Percentiles rank a stretch among this genome's conserved stretches.
Conservation (phyloP, 441 rosid genomes). For the Pelargonium myrrhifolium region DNA sequence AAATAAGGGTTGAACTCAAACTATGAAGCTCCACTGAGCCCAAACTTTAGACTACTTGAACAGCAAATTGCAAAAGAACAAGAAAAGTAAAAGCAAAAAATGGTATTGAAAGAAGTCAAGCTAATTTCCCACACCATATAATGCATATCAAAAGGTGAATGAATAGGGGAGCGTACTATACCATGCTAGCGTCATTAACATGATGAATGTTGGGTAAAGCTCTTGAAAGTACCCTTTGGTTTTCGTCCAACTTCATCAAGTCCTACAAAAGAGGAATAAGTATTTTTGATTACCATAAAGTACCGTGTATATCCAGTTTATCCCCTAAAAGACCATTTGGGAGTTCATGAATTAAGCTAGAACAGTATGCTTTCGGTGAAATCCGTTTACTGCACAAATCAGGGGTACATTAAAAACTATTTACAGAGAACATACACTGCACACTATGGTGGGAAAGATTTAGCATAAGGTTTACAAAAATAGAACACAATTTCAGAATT, state of each 20-base stretch:
- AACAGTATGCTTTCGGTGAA: not conserved
- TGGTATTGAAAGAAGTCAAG: not conserved
- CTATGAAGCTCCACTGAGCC: not conserved
- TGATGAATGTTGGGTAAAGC: slow-evolving; percentile 67
- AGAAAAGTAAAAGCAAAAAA: not conserved
- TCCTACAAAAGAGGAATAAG: slow-evolving; percentile 40
- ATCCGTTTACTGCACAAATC: not conserved
- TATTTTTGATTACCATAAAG: slow-evolving; percentile 7
- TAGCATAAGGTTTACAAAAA: not conserved
- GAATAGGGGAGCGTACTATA: slow-evolving; percentile 23
- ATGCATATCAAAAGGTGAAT: not conserved
- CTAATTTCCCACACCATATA: not conserved
- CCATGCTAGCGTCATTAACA: slow-evolving; percentile 69
- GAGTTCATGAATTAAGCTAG: slow-evolving; percentile 7
- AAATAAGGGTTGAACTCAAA: not conserved
- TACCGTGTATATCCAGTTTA: not conserved
- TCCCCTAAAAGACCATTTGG: not conserved
- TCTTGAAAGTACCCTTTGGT: slow-evolving; percentile 65
- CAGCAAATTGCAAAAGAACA: not conserved
- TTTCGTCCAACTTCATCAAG: slow-evolving; percentile 75
- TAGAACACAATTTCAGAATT: slow-evolving; percentile 13
- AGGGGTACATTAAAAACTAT: not conserved
- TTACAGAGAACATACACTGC: not conserved
- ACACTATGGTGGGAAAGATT: not conserved
- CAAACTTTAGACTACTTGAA: not conserved